Base-by-base conservation (phyloP, 805 yeast genomes). In the Yarrowia deformans region DNA sequence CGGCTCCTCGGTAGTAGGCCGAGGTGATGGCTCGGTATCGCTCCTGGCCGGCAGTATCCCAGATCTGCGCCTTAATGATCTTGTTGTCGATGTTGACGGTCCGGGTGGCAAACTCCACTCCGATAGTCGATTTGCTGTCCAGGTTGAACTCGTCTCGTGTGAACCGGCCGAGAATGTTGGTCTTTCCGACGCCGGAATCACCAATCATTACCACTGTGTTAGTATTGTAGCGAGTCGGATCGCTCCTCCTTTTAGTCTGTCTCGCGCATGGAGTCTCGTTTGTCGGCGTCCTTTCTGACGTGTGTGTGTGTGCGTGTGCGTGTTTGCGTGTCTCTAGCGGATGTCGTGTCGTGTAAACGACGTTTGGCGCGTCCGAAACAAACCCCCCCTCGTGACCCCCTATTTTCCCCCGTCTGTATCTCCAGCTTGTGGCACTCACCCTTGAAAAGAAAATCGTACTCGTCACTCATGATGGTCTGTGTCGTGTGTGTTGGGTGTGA, bases 41-140 rank as follows among this genome's bases (percentile, higher is more conserved):
- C 80, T 94, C 99, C 82, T 94, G 99, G 71, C 99, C 99, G 1
- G 99, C 99, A 45, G 99, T 94, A 80, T 94, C 99, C 99, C 99
- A 94, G 78, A 94, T 94, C 83, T 94, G 99, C 75, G 97, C 87
- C 81, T 94, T 94, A 79, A 94, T 93, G 71, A 96, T 92, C 82
- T 94, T 95, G 73, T 97, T 97, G 77, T 95, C 98, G 70, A 95
- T 85, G 75, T 91, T 96, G 69, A 95, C 88, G 2, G 98, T 93
- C 79, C 98, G 86, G 29, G 98, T 95, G 54, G 98, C 98, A 82
- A 94, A 94, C 80, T 95, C 99, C 66, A 95, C 99, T 60, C 99
- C 99, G 77, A 94, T 94, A 35, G 99, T 94, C 68, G 97, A 90
- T 79, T 95, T 88, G 18, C 95, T 88, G 78, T 95, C 98, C 72